A percentile compares a stretch with the other conserved stretches of the same genome.
Evolutionary conservation across 2,329 filamentous ascomycete species (phyloP).

Genomic region (Ceratocystis cubensis): DNA sequence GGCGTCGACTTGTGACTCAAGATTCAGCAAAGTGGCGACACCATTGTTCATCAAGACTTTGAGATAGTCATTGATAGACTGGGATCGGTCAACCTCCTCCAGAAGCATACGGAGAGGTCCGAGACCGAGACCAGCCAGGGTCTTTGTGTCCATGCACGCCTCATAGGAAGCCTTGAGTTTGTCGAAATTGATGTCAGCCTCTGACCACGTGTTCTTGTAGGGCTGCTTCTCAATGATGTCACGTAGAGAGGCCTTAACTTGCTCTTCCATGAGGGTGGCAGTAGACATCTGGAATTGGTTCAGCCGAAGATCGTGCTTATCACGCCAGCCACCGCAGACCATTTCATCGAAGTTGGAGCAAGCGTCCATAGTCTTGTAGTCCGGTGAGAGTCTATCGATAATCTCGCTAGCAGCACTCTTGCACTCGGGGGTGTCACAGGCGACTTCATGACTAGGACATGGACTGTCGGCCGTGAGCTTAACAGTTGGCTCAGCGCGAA

Average conservation of each 20-base stretch:
- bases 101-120: conserved; percentile 46
- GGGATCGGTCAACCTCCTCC: conserved; percentile 32
- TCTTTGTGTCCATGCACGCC: conserved; percentile 51
- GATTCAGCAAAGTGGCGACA: conserved; percentile 31
- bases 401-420: conserved; percentile 27
- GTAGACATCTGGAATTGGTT: conserved; percentile 52
- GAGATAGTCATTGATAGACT: conserved; percentile 32
- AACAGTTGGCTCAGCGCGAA: background rate
- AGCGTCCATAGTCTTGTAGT: conserved; percentile 51
- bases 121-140: conserved; percentile 42
- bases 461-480: background rate
- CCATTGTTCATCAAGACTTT: conserved; percentile 36
- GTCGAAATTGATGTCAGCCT: conserved; percentile 34
- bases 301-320: conserved; percentile 50
- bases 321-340: conserved; percentile 54
- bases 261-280: conserved; percentile 48
- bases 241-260: conserved; percentile 44
- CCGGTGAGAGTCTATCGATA: conserved; percentile 25
- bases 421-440: conserved; percentile 26
- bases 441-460: background rate
- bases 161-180: conserved; percentile 53
- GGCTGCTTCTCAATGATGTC: conserved; percentile 47
- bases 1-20: conserved; percentile 33
- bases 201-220: conserved; percentile 32
- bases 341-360: conserved; percentile 57